Evolutionary conservation across 768 basidiomycete genomes (phyloP), one percentile per base, ranked within the genome.

Genomic region (Pleurotus pulmonarius): DNA sequence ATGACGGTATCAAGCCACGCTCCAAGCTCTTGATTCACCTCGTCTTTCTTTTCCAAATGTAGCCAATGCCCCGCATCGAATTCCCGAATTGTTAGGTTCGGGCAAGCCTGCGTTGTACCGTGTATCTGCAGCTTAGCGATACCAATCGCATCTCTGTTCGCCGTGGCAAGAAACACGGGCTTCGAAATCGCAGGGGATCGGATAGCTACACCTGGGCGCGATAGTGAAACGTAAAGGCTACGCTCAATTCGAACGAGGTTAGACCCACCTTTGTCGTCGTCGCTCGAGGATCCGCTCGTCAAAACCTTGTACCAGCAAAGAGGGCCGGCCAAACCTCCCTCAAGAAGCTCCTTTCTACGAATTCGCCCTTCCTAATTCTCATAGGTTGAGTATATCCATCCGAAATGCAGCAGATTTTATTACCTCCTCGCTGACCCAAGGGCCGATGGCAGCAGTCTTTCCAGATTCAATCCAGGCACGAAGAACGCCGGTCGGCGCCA

Each of bases 11-110:
- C 55, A 13, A 70, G 59, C 68, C 68, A 71, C 5, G 37, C 39
- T 16, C 56, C 25, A 13, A 70, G 49, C 20, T 67, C 70, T 3
- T 40, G 56, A 51, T 74, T 75, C 22, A 75, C 41, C 54, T 72
- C 62, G 15, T 72, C 68, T 7, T 60, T 61, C 2, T 59, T 63
- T 43, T 71, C 70, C 46, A 67, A 60, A 61, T 70, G 68, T 20
- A 75, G 61, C 75, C 76, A 78, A 60, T 76, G 75, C 13, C 69
- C 72, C 7, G 73, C 69, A 18, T 75, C 66, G 56, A 74, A 73
- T 26, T 75, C 70, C 11, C 62, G 61, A 8, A 73, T 46, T 1
- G 70, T 75, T 24, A 66, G 48, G 29, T 72, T 66, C 47, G 63
- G 61, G 60, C 67, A 67, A 29, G 43, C 54, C 18, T 61, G 49